Conservation (phyloP, 2,329 filamentous ascomycete species). For the Fusarium clavum region DNA sequence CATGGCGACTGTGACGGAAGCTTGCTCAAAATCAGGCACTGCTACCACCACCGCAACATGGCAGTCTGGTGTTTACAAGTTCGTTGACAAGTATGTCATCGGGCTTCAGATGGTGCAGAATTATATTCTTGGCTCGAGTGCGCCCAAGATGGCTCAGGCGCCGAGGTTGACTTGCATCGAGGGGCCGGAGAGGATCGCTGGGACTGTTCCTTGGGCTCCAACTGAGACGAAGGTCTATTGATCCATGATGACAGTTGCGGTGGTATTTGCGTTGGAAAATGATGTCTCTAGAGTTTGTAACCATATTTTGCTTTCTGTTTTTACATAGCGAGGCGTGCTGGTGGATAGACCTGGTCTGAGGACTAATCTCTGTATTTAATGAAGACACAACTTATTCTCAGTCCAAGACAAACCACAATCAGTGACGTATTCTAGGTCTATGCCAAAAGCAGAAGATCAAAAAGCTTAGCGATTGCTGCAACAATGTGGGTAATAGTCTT, state of each 20-base stretch:
- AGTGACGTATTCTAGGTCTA: too few species aligned
- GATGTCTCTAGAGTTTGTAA: background rate
- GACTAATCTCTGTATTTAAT: background rate
- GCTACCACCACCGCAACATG: slow-evolving; percentile 24
- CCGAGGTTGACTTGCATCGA: slow-evolving; percentile 20
- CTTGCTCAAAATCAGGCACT: slow-evolving; percentile 17
- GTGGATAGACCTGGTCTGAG: background rate
- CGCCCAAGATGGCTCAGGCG: slow-evolving; percentile 10
- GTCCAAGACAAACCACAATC: too few species aligned
- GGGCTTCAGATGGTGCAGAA: slow-evolving; percentile 18
- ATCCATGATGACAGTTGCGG: background rate
- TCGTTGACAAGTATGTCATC: slow-evolving; percentile 32
- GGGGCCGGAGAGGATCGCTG: background rate
- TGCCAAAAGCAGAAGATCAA: too few species aligned
- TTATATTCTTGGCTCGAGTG: slow-evolving; percentile 2
- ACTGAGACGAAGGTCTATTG: background rate
- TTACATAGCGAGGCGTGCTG: background rate
- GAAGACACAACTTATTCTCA: background rate
- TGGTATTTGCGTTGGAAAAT: fast-evolving
- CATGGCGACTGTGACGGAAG: slow-evolving; percentile 16
- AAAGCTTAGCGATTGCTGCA: too few species aligned
- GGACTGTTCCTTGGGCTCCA: background rate
- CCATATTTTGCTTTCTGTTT: background rate
- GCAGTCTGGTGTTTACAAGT: slow-evolving; percentile 27
- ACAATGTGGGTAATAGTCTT: too few species aligned